phyloP scores from a whole-genome alignment of 768 basidiomycete species.

The Trametes cingulata region DNA sequence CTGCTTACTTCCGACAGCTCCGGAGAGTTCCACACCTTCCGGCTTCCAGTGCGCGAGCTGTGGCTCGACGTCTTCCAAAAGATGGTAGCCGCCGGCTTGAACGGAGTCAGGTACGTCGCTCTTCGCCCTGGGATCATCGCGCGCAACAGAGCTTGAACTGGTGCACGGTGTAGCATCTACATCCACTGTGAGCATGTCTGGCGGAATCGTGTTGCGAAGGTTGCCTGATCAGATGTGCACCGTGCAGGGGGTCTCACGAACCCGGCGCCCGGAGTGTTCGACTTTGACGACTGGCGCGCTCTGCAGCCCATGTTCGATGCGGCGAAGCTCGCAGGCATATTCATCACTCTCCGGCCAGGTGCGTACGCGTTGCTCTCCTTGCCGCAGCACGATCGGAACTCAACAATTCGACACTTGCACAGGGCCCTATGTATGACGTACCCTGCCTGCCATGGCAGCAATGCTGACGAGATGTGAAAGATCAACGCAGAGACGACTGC shows the following conservation, averaged over 20 bases:
- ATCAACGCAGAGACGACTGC: slow-evolving; percentile 85
- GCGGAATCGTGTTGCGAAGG: too few species aligned
- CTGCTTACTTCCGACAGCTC: slow-evolving; percentile 47
- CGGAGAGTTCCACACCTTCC: slow-evolving; percentile 85
- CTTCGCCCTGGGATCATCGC: not conserved
- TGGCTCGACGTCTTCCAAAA: slow-evolving; percentile 87
- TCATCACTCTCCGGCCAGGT: slow-evolving; percentile 80
- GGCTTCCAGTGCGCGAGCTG: slow-evolving; percentile 74
- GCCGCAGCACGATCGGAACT: too few species aligned
- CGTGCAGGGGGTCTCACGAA: slow-evolving; percentile 60
- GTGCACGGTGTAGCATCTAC: slow-evolving; percentile 47
- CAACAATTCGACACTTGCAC: not conserved
- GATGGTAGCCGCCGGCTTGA: slow-evolving; percentile 78
- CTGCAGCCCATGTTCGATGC: slow-evolving; percentile 74
- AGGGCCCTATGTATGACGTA: slow-evolving; percentile 32
- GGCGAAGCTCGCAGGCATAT: slow-evolving; percentile 71
- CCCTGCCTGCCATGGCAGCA: too few species aligned
- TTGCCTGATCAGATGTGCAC: not conserved
- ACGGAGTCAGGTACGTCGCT: slow-evolving; percentile 53
- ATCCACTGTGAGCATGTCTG: slow-evolving; percentile 51
- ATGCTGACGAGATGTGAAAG: slow-evolving; percentile 34
- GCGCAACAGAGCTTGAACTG: not conserved
- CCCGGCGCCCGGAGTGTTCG: slow-evolving; percentile 70
- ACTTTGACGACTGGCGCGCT: slow-evolving; percentile 71
- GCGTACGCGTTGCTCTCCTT: slow-evolving; percentile 18